Percentiles rank a stretch among this genome's conserved stretches.
Evolutionary conservation across 805 yeast species (phyloP).

Genomic region (Kuraishia floccosa): DNA sequence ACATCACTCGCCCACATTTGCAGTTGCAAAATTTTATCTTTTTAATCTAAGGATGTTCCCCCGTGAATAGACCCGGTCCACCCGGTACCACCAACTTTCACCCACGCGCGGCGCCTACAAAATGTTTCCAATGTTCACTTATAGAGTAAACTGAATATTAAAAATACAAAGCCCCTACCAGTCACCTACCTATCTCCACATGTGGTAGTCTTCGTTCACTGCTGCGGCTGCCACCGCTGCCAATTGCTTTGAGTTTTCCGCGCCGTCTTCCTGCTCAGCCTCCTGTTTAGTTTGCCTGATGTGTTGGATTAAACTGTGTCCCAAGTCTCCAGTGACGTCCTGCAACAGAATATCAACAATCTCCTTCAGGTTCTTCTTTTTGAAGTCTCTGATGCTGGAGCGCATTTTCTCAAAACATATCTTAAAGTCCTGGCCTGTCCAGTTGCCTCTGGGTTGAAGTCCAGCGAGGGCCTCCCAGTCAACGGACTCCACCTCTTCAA

Average conservation of each 20-base stretch:
- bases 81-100: too few relatives aligned
- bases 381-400: constrained; percentile 34
- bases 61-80: too few relatives aligned
- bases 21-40: too few relatives aligned
- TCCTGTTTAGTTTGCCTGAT: not conserved
- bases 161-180: too few relatives aligned
- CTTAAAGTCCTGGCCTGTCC: constrained; percentile 54
- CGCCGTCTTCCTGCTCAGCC: not conserved
- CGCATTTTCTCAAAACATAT: constrained; percentile 53
- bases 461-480: constrained; percentile 48
- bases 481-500: constrained; percentile 26
- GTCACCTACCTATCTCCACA: too few relatives aligned
- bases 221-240: constrained; percentile 4
- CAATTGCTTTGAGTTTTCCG: not conserved
- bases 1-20: too few relatives aligned
- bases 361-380: constrained; percentile 23
- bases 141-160: too few relatives aligned
- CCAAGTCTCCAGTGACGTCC: constrained; percentile 5
- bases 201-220: constrained; percentile 2
- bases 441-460: constrained; percentile 27
- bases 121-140: too few relatives aligned
- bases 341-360: constrained; percentile 14
- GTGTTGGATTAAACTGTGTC: constrained; percentile 1
- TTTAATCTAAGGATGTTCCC: too few relatives aligned
- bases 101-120: too few relatives aligned